Conservation (phyloP, 2,329 filamentous ascomycete genomes). For the Cercospora sesami region DNA sequence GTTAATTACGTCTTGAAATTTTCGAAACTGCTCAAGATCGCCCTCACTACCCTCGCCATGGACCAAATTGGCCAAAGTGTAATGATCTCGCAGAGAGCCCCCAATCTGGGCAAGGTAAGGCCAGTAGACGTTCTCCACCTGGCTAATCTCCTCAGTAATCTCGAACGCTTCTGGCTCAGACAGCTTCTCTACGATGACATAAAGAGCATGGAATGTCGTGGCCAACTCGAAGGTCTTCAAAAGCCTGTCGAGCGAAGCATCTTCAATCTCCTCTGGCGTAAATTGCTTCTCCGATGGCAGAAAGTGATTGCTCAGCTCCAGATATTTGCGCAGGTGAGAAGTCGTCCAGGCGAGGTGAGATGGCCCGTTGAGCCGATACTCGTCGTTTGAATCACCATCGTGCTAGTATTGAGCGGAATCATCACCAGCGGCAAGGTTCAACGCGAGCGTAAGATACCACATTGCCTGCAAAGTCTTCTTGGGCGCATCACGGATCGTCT, state of each 20-base stretch:
- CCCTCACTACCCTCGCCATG: no score
- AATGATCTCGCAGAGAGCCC: no score
- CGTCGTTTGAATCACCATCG: neutral
- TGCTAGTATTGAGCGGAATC: neutral
- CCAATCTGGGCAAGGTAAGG: no score
- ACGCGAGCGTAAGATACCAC: neutral
- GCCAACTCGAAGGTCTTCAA: neutral
- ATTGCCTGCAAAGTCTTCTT: neutral
- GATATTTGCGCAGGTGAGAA: neutral
- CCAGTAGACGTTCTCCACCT: no score
- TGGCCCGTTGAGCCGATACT: neutral
- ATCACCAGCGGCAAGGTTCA: neutral
- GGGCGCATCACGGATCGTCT: neutral
- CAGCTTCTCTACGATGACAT: no score
- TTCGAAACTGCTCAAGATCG: no score
- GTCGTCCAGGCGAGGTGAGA: neutral
- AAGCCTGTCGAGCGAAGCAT: neutral
- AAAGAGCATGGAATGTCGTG: neutral
- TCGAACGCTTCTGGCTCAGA: no score
- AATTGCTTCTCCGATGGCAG: neutral
- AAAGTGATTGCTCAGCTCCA: neutral
- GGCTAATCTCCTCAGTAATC: no score
- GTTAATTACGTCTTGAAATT: no score
- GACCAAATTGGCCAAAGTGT: no score
- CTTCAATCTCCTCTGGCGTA: neutral